Conservation (phyloP, 768 basidiomycete species). For the Porpolomopsis calyptriformis region DNA sequence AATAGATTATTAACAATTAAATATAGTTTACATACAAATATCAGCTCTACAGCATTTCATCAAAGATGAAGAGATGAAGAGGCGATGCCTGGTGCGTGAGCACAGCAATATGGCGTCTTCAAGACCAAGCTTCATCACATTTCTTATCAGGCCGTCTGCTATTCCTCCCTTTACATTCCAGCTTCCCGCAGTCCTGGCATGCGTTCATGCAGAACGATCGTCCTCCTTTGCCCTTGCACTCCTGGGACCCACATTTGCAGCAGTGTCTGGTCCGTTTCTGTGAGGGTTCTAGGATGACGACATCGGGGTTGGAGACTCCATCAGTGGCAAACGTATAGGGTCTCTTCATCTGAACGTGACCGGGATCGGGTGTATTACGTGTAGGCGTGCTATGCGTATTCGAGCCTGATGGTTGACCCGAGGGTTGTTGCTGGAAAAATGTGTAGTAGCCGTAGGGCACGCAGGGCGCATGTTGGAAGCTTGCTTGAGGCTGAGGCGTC, state of each 20-base stretch:
- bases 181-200: conserved; percentile 77
- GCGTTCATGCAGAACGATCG: conserved; percentile 60
- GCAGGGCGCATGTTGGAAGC: neutral
- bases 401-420: conserved; percentile 13
- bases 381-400: neutral
- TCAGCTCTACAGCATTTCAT: too few species aligned
- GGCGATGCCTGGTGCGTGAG: too few species aligned
- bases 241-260: conserved; percentile 71
- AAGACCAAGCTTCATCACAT: conserved; percentile 48
- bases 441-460: conserved; percentile 1
- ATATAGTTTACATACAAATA: too few species aligned
- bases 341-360: conserved; percentile 7
- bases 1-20: too few species aligned
- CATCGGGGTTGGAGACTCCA: conserved; percentile 4
- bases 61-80: too few species aligned
- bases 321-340: conserved; percentile 7
- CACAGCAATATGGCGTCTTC: too few species aligned
- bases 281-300: conserved; percentile 25
- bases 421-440: conserved; percentile 10
- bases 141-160: conserved; percentile 67
- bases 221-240: conserved; percentile 79
- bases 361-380: conserved; percentile 2
- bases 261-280: conserved; percentile 67
- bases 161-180: conserved; percentile 69
- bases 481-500: neutral